A percentile compares a stretch with the other conserved stretches of the same genome.
phyloP scores from a whole-genome alignment of 2,329 filamentous ascomycete genomes.

The Alternaria angustiovoidea region DNA sequence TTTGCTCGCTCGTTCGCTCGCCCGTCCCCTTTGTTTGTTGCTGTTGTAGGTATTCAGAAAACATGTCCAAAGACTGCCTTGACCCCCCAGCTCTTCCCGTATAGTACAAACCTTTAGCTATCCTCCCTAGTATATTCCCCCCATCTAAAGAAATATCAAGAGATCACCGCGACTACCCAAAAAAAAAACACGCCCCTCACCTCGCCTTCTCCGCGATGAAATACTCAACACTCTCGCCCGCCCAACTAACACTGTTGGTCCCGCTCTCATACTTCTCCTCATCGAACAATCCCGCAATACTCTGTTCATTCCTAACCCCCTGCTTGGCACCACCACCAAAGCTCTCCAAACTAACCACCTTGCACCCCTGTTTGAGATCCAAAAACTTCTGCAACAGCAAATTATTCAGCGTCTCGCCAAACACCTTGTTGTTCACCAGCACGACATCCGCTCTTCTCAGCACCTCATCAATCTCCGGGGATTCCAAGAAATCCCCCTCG shows the following conservation, averaged over 20 bases:
- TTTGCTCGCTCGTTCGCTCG: neutral
- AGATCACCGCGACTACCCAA: neutral
- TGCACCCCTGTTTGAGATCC: conserved; percentile 88
- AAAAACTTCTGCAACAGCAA: conserved; percentile 87
- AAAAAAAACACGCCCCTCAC: conserved; percentile 12
- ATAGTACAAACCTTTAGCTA: neutral
- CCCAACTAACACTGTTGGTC: conserved; percentile 84
- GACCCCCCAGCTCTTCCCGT: neutral
- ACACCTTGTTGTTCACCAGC: conserved; percentile 97
- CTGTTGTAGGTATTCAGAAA: neutral
- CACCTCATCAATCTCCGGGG: conserved; percentile 72
- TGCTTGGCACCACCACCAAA: conserved; percentile 77
- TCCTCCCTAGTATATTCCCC: neutral
- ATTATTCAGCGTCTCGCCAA: conserved; percentile 86
- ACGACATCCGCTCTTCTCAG: conserved; percentile 92
- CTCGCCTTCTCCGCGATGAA: conserved; percentile 74
- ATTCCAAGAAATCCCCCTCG: conserved; percentile 83
- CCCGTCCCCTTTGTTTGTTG: neutral
- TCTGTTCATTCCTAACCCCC: conserved; percentile 76
- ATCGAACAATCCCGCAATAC: conserved; percentile 80
- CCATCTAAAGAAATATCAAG: neutral
- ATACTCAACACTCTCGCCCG: conserved; percentile 81
- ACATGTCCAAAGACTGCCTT: neutral
- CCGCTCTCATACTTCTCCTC: conserved; percentile 77
- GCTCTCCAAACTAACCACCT: conserved; percentile 89